Base-by-base conservation (phyloP, 106 monocot species). In the Dioscorea dumetorum region DNA sequence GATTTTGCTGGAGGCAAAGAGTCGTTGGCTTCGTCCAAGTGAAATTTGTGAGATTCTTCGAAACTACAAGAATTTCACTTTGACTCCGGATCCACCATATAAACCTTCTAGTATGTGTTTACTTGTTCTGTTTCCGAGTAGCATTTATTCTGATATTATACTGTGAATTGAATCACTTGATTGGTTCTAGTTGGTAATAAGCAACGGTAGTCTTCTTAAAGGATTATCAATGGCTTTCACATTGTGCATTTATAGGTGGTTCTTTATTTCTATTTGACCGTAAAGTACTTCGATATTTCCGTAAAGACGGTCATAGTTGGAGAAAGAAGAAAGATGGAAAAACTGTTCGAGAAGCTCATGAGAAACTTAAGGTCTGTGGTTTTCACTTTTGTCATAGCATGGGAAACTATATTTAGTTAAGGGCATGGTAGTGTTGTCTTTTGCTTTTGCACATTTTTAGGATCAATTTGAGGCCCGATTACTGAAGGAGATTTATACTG, bases 331-430 rank as follows among this genome's bases (percentile, higher is more conserved):
- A 77, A 66, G 84, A 84, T 79, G 81, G 81, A 21, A 88, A 82
- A 79, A 84, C 84, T 57, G 84, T 88, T 58, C 76, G 77, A 35
- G 88, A 88, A 72, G 88, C 88, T 57, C 88, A 88, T 77, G 88
- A 88, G 77, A 88, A 77, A 61, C 59, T 88, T 20, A 88, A 88
- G 79, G 84, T 82, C 68, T 65, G 22, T 62, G 28, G 58, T 12
- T 24, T 28, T 71, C 17, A 2, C 21, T 66, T 12, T 50, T 14
- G 14, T 17, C 15, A 22, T 15, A 24, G 28, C 28, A 28, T 28
- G 28, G 28, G 15, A 22, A 58, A 33, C 6, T 60, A 10, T 60
- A 54, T 22, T 17, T 16, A 48, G 22, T 49, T 8, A 22, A n/a
- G 48, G 21, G 6, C 35, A 8, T 61, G 11, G 23, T 49, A 59